These are phyloP conservation scores for Galerina sulciceps DNA, from an alignment of 768 basidiomycete species.

Conservation along the genomic window DNA sequence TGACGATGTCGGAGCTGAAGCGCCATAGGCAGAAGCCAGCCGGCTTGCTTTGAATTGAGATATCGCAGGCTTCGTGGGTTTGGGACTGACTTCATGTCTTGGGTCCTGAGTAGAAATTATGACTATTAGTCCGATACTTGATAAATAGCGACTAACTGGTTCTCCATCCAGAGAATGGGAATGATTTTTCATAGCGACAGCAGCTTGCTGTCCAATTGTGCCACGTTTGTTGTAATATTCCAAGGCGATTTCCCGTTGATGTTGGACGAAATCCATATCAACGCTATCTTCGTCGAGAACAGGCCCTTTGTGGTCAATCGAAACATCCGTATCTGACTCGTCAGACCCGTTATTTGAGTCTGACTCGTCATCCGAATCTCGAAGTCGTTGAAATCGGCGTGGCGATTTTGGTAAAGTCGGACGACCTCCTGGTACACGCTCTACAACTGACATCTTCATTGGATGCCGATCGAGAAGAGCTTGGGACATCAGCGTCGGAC, in stretches of 20 bases:
- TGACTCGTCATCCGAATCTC: slow-evolving; percentile 78
- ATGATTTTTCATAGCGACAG: slow-evolving; percentile 53
- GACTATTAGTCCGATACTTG: not conserved
- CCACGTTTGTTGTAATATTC: slow-evolving; percentile 70
- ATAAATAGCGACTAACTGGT: slow-evolving; percentile 32
- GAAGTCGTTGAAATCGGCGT: slow-evolving; percentile 14
- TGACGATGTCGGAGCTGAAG: slow-evolving; percentile 30
- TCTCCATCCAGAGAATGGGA: slow-evolving; percentile 46
- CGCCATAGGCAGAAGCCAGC: slow-evolving; percentile 51
- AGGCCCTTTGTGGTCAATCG: slow-evolving; percentile 37
- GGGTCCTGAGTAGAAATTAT: slow-evolving; percentile 8
- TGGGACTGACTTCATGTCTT: slow-evolving; percentile 6
- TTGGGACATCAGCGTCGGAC: slow-evolving; percentile 40
- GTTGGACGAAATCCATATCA: slow-evolving; percentile 65
- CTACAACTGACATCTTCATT: slow-evolving; percentile 74
- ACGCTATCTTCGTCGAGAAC: slow-evolving; percentile 47
- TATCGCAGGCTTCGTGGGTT: slow-evolving; percentile 47
- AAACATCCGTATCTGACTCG: slow-evolving; percentile 28
- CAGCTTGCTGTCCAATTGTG: slow-evolving; percentile 56
- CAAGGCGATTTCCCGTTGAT: slow-evolving; percentile 76
- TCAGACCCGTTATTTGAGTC: slow-evolving; percentile 34
- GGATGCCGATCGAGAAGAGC: slow-evolving; percentile 43
- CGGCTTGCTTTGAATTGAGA: slow-evolving; percentile 71
- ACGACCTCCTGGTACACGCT: slow-evolving; percentile 50
- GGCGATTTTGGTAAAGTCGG: slow-evolving; percentile 20